Percentiles rank a stretch among this genome's conserved stretches.
phyloP scores from a whole-genome alignment of 768 basidiomycete genomes.

The Trametes meyenii region DNA sequence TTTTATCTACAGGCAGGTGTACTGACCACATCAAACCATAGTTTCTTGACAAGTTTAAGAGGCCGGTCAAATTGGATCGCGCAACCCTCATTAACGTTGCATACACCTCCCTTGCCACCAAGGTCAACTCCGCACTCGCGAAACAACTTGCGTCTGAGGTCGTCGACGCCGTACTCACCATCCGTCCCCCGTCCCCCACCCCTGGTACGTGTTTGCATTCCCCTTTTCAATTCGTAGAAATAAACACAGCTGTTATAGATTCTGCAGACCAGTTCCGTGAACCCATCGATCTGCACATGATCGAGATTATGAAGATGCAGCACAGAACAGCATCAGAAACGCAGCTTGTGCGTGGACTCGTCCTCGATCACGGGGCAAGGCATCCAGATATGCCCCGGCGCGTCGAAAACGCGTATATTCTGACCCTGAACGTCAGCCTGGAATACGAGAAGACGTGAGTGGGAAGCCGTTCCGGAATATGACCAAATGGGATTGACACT shows the following conservation, averaged over 20 bases:
- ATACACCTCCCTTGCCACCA: slow-evolving; percentile 94
- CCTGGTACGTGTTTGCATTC: slow-evolving; percentile 47
- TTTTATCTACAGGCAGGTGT: slow-evolving; percentile 8
- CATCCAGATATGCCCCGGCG: slow-evolving; percentile 99
- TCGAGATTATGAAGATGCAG: slow-evolving; percentile 99
- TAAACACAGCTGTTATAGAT: slow-evolving; percentile 43
- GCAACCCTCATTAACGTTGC: slow-evolving; percentile 92
- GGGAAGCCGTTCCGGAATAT: slow-evolving; percentile 10
- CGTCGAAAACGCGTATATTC: slow-evolving; percentile 92
- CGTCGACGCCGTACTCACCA: slow-evolving; percentile 92
- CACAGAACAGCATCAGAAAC: slow-evolving; percentile 98
- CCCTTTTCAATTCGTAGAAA: slow-evolving; percentile 25
- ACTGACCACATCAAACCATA: slow-evolving; percentile 39
- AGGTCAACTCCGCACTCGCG: slow-evolving; percentile 80
- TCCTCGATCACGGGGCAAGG: slow-evolving; percentile 95
- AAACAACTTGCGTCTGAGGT: slow-evolving; percentile 89
- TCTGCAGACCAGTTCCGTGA: slow-evolving; percentile 72
- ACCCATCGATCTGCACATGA: slow-evolving; percentile 98
- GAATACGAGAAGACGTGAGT: slow-evolving; percentile 99
- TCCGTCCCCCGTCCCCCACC: slow-evolving; percentile 68
- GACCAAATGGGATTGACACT: slow-evolving; percentile 23
- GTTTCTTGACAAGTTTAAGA: slow-evolving; percentile 94
- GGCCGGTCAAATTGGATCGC: slow-evolving; percentile 76
- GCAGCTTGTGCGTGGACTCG: slow-evolving; percentile 91
- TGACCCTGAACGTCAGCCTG: slow-evolving; percentile 95